Conservation (phyloP, 495 filamentous ascomycete genomes). For the Penicillium arizonense region DNA sequence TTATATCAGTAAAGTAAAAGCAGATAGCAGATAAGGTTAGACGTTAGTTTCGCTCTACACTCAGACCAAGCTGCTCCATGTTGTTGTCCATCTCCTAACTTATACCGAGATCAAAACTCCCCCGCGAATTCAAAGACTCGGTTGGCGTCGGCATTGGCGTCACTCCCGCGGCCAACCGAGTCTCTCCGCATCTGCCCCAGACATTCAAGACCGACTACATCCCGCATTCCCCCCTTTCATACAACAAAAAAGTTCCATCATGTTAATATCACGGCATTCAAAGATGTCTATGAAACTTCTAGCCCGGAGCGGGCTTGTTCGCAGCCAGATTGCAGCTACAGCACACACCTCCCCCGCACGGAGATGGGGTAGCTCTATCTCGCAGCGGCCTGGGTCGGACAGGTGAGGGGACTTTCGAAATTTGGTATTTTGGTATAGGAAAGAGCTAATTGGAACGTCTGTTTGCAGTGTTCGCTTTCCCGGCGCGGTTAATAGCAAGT, state of each 20-base stretch:
- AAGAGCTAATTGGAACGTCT: too few relatives aligned
- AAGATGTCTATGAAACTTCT: conserved; percentile 28
- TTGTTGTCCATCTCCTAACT: too few relatives aligned
- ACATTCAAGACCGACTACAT: conserved; percentile 1
- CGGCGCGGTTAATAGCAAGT: conserved; percentile 91
- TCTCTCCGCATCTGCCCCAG: conserved; percentile 34
- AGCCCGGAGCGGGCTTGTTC: conserved; percentile 1
- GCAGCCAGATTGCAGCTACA: background rate
- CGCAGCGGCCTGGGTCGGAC: conserved; percentile 70
- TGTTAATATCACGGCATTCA: conserved; percentile 2
- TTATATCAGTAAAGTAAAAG: too few relatives aligned
- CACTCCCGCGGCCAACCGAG: conserved; percentile 35
- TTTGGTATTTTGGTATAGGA: background rate
- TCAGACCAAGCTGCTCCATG: too few relatives aligned
- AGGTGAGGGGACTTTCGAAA: conserved; percentile 34
- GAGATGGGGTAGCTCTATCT: conserved; percentile 58
- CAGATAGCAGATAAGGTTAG: too few relatives aligned
- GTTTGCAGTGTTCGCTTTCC: conserved; percentile 75
- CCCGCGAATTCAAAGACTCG: conserved; percentile 3
- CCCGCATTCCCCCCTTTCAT: background rate
- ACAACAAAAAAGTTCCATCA: background rate
- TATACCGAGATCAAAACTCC: too few relatives aligned
- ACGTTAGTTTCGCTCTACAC: too few relatives aligned
- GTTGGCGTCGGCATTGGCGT: conserved; percentile 26
- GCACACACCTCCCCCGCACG: conserved; percentile 10